A percentile compares a stretch with the other conserved stretches of the same genome.
Conservation (phyloP, 2,329 filamentous ascomycete species). For the Fusarium tjaetaba region DNA sequence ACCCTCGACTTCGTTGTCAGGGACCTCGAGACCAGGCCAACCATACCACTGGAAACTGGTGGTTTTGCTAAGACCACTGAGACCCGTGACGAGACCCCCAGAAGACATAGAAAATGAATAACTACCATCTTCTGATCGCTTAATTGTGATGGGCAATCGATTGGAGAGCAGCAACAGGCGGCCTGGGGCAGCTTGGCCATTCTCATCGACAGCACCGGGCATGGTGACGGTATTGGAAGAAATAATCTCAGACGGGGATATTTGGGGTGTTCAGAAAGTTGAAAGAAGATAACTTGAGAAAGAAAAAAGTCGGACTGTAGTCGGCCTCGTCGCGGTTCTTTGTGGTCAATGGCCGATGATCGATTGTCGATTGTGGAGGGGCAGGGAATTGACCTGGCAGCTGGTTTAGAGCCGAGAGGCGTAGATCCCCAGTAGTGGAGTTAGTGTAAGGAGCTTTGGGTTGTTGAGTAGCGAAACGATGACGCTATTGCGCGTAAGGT, state of each 20-base stretch:
- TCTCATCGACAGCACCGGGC: slow-evolving; percentile 50
- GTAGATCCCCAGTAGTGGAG: slow-evolving; percentile 44
- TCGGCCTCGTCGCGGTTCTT: slow-evolving; percentile 32
- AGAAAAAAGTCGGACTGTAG: slow-evolving; percentile 2
- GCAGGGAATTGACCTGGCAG: slow-evolving; percentile 40
- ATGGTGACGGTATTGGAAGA: slow-evolving; percentile 41
- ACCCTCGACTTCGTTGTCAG: slow-evolving; percentile 79
- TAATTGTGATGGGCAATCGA: slow-evolving; percentile 95
- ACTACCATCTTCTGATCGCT: slow-evolving; percentile 88
- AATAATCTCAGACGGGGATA: background rate
- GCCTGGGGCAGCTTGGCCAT: slow-evolving; percentile 50
- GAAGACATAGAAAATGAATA: slow-evolving; percentile 98
- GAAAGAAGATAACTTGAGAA: slow-evolving; percentile 1
- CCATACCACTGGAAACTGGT: slow-evolving; percentile 99
- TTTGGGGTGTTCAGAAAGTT: background rate
- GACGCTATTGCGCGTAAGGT: slow-evolving; percentile 44
- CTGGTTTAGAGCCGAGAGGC: slow-evolving; percentile 32
- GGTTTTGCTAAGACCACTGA: slow-evolving; percentile 90
- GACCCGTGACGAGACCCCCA: slow-evolving; percentile 90
- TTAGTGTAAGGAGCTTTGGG: slow-evolving; percentile 42
- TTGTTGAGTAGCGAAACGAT: slow-evolving; percentile 36
- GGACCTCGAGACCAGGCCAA: slow-evolving; percentile 94
- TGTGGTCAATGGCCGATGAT: slow-evolving; percentile 31
- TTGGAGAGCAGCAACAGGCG: slow-evolving; percentile 90
- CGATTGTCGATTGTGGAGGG: slow-evolving; percentile 39